phyloP scores from a whole-genome alignment of 108 stramenopile species.

The Nitzschia palea region DNA sequence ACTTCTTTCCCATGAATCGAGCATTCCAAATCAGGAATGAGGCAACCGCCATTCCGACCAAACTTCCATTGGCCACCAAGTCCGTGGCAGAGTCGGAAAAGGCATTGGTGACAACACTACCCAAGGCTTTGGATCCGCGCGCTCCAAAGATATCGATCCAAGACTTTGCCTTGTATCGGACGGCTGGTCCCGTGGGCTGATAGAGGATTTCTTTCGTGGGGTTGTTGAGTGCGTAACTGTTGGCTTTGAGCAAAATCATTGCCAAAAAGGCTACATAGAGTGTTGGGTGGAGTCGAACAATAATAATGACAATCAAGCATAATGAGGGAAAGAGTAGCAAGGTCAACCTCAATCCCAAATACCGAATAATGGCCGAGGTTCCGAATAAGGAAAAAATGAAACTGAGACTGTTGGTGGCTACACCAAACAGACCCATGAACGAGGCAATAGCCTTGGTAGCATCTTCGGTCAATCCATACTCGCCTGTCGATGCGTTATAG shows the following conservation, averaged over 20 bases:
- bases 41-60: conserved; percentile 88
- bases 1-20: conserved; percentile 87
- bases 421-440: conserved; percentile 97
- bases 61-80: conserved; percentile 86
- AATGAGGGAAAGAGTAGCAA: conserved; percentile 92
- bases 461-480: conserved; percentile 70
- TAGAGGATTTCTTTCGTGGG: conserved; percentile 98
- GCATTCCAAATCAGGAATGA: conserved; percentile 96
- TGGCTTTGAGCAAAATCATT: conserved; percentile 96
- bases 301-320: conserved; percentile 79
- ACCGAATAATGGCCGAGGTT: conserved; percentile 94
- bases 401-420: conserved; percentile 91
- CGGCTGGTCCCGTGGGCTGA: conserved; percentile 90
- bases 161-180: conserved; percentile 96
- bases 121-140: conserved; percentile 92
- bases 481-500: conserved; percentile 66
- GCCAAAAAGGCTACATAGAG: conserved; percentile 93
- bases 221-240: conserved; percentile 95
- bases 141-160: conserved; percentile 99
- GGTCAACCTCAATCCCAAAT: conserved; percentile 86
- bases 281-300: conserved; percentile 80
- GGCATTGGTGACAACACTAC: conserved; percentile 93
- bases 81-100: conserved; percentile 78
- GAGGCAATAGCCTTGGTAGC: conserved; percentile 86
- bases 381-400: conserved; percentile 93